phyloP scores from a whole-genome alignment of 176 grass and related monocot species.

The Lolium rigidum region DNA sequence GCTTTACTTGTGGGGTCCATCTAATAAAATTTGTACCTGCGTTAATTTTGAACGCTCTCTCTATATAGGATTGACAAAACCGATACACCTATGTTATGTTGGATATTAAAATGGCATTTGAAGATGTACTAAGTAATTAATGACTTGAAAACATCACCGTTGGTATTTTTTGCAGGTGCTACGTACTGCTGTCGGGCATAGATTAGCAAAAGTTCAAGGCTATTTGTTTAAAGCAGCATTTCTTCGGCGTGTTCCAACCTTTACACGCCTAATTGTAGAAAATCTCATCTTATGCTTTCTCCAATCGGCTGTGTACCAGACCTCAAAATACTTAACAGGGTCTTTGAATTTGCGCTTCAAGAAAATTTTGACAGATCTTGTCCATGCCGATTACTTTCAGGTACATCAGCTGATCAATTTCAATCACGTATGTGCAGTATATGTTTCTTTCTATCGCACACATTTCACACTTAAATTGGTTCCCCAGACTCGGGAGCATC shows the following conservation, averaged over 20 bases:
- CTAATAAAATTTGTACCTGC: not conserved
- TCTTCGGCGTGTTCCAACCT: constrained; percentile 81
- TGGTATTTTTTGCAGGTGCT: constrained; percentile 67
- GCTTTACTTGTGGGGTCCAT: not conserved
- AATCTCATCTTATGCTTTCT: constrained; percentile 93
- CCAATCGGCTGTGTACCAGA: constrained; percentile 81
- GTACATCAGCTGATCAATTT: constrained; percentile 41
- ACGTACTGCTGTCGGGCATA: constrained; percentile 87
- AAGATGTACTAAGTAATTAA: constrained; percentile 18
- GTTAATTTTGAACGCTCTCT: not conserved
- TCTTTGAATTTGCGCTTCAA: constrained; percentile 84
- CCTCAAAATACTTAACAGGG: constrained; percentile 91
- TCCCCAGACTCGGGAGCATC: not conserved
- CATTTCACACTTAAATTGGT: constrained; percentile 16
- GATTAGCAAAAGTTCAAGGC: constrained; percentile 94
- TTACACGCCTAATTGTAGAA: constrained; percentile 80
- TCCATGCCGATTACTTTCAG: constrained; percentile 97
- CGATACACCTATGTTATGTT: not conserved
- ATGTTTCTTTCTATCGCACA: constrained; percentile 18
- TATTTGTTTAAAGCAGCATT: constrained; percentile 98
- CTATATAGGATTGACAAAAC: not conserved
- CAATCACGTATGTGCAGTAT: constrained; percentile 1
- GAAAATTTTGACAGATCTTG: constrained; percentile 91
- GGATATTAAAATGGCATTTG: not conserved
- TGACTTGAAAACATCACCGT: constrained; percentile 31